Conservation (phyloP, 1,139 yeast genomes). For the Candida gigantensis region DNA sequence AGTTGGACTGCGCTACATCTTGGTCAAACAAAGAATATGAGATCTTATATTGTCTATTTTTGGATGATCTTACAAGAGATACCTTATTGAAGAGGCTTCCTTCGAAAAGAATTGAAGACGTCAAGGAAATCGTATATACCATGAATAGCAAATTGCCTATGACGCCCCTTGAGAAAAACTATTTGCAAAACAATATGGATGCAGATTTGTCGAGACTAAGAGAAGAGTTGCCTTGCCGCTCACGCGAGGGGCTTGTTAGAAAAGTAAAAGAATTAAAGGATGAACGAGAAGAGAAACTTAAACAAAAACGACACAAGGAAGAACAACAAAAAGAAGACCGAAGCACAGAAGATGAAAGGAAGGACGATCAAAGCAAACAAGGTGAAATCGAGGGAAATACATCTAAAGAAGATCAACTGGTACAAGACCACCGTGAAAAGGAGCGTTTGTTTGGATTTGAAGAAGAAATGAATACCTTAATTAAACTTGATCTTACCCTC, state of each 20-base stretch:
- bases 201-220: neutral
- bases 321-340: too few relatives aligned
- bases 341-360: neutral
- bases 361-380: too few relatives aligned
- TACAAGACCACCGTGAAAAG: too few relatives aligned
- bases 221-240: neutral
- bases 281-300: too few relatives aligned
- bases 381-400: too few relatives aligned
- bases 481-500: conserved; percentile 15
- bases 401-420: too few relatives aligned
- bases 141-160: neutral
- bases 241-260: neutral
- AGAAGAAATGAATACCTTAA: too few relatives aligned
- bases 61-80: conserved; percentile 4
- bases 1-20: neutral
- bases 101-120: conserved; percentile 1
- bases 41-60: conserved; percentile 1
- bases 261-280: neutral
- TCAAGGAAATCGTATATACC: neutral
- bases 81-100: conserved; percentile 2
- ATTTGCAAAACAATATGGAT: neutral
- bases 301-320: too few relatives aligned
- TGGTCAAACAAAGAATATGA: conserved; percentile 9
- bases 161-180: neutral
- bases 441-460: too few relatives aligned